A percentile compares a stretch with the other conserved stretches of the same genome.
Evolutionary conservation across 2,329 filamentous ascomycete genomes (phyloP).

Genomic region (Eurotiales sp.): DNA sequence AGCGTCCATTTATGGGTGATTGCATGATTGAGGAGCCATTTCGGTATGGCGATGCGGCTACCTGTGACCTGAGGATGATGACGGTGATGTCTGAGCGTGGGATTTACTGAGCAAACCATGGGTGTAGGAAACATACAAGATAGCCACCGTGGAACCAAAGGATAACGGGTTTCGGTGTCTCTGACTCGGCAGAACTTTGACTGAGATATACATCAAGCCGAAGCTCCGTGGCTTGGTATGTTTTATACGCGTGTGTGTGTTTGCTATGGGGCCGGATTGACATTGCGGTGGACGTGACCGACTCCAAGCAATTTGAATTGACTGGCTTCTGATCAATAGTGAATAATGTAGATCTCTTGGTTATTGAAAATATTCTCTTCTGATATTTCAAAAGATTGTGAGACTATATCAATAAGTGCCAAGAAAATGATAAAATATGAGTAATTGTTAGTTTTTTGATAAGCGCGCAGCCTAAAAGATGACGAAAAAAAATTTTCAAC

Average conservation of each 20-base stretch:
- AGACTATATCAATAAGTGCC: too few species aligned
- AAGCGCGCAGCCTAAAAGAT: too few species aligned
- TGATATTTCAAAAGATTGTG: too few species aligned
- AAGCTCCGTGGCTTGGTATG: background rate
- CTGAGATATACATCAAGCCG: background rate
- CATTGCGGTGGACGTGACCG: too few species aligned
- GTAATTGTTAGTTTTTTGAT: too few species aligned
- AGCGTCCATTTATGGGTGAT: conserved; percentile 8
- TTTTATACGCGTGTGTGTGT: background rate
- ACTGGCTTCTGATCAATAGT: too few species aligned
- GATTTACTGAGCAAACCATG: background rate
- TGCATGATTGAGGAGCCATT: conserved; percentile 5
- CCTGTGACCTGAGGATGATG: conserved; percentile 5
- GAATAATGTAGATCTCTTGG: too few species aligned
- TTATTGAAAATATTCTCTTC: too few species aligned
- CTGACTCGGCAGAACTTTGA: background rate
- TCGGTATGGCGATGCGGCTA: conserved; percentile 1
- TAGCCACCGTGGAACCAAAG: conserved; percentile 7
- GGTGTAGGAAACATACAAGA: background rate
- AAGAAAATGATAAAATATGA: too few species aligned
- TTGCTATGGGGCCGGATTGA: background rate
- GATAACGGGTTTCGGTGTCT: background rate
- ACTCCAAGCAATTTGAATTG: too few species aligned
- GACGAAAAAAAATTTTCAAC: too few species aligned
- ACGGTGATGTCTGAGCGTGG: background rate